These are phyloP conservation scores for Tylopilus orsonianus DNA, from an alignment of 1,284 basidiomycete species.

Conservation along the genomic window DNA sequence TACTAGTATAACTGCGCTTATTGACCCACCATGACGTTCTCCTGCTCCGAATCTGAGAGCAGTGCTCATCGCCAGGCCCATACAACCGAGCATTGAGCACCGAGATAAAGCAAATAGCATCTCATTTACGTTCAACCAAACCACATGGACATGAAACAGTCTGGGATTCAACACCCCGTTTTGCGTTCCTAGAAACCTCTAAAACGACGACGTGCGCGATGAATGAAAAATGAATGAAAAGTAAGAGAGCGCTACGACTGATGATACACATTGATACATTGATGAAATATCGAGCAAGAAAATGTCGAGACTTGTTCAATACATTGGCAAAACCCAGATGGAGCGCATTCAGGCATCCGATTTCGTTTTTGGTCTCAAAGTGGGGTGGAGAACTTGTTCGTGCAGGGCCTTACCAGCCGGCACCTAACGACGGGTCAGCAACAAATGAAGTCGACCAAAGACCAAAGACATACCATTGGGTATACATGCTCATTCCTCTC, in stretches of 20 bases:
- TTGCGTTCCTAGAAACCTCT: constrained; percentile 9
- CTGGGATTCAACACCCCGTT: constrained; percentile 21
- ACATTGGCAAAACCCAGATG: background rate
- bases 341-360: constrained; percentile 19
- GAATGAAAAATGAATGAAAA: background rate
- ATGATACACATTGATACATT: constrained; percentile 28
- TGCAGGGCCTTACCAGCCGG: constrained; percentile 90
- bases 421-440: constrained; percentile 44
- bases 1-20: too few relatives aligned
- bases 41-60: too few relatives aligned
- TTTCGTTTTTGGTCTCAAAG: constrained; percentile 35
- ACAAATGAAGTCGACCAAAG: background rate
- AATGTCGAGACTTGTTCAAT: background rate
- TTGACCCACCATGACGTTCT: too few relatives aligned
- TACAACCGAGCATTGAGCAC: too few relatives aligned
- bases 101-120: background rate
- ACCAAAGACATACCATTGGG: constrained; percentile 71
- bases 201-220: constrained; percentile 3
- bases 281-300: constrained; percentile 3
- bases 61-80: too few relatives aligned
- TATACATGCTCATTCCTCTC: constrained; percentile 91
- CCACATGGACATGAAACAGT: constrained; percentile 1
- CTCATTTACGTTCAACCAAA: constrained; percentile 9
- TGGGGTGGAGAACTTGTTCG: constrained; percentile 77
- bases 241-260: constrained; percentile 6